Base-by-base conservation (phyloP, 805 yeast genomes). In the Wickerhamomyces canadensis region DNA sequence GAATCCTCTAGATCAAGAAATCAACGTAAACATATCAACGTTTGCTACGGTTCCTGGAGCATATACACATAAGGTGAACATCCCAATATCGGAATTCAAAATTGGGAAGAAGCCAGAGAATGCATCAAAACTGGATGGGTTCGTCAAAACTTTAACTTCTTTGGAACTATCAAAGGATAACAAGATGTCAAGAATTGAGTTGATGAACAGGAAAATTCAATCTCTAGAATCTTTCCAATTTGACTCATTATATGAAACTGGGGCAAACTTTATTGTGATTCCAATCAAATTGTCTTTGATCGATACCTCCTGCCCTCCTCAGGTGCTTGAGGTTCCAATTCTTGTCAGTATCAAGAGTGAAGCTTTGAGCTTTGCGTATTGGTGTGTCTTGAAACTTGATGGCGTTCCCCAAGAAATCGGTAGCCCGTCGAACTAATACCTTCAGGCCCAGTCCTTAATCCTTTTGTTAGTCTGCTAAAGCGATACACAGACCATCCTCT, bases 121-220 rank as follows among this genome's bases (percentile, higher is more conserved):
- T 13, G 31, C 40, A 10, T 37, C 39, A 4, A 51, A 53, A 14
- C 19, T 51, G 6, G 55, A 51, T 13, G n/a, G 24, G 1, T 33
- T 51, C 3, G 33, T 57, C 0, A 49, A 51, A 19, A 37, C 46
- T 3, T 48, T 61, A 0, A 66, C 72, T 3, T 57, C 65, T 0
- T 34, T 52, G 3, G 43, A 51, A 24, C 44, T 65, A 5, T 52
- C 55, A 0, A 39, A 43, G 6, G 37, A 38, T 3, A 50, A 66
- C 1, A 59, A 52, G 21, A 11, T 49, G 1, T 48, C 63, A 3
- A 45, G 66, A 31, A 47, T 53, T 1, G 68, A 62, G 41, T 35
- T 55, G 16, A 43, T 58, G 51, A 53, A 47, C 13, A 41, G 67
- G 22, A 29, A 29, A 19, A 7, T 17, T 7, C 23, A 31, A 5